Conservation (phyloP, 1,284 basidiomycete genomes). For the Paramarasmius palmivorus region DNA sequence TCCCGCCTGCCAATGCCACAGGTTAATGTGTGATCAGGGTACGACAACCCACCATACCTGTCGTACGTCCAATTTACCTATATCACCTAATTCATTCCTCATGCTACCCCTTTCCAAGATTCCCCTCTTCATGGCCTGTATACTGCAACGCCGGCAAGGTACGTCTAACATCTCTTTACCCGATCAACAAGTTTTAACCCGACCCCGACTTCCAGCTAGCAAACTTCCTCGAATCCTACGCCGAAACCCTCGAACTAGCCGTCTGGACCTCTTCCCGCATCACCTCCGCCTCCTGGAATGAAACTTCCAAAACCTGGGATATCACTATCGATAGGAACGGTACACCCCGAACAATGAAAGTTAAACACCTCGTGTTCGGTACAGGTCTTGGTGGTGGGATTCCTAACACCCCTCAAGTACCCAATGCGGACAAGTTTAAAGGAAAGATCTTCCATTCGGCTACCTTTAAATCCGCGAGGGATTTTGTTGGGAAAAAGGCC, state of each 20-base stretch:
- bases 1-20: background rate
- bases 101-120: slow-evolving; percentile 30
- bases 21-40: slow-evolving; percentile 26
- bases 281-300: slow-evolving; percentile 35
- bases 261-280: slow-evolving; percentile 50
- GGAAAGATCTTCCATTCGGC: slow-evolving; percentile 48
- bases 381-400: slow-evolving; percentile 49
- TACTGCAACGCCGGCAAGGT: slow-evolving; percentile 47
- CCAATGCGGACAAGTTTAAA: slow-evolving; percentile 39
- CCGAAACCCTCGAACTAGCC: slow-evolving; percentile 51
- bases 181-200: background rate
- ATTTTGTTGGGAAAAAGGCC: slow-evolving; percentile 47
- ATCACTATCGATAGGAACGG: slow-evolving; percentile 45
- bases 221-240: slow-evolving; percentile 57
- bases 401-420: slow-evolving; percentile 41
- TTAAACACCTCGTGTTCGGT: slow-evolving; percentile 50
- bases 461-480: slow-evolving; percentile 38
- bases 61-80: slow-evolving; percentile 24
- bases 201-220: slow-evolving; percentile 42
- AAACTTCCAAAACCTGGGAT: slow-evolving; percentile 40
- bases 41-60: slow-evolving; percentile 41
- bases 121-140: slow-evolving; percentile 49
- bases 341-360: slow-evolving; percentile 38
- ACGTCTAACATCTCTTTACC: background rate
- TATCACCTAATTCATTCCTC: no score